Evolutionary conservation across 352 stramenopile species (phyloP), one percentile per base, ranked within the genome.

Genomic region (Plasmopara viticola): DNA sequence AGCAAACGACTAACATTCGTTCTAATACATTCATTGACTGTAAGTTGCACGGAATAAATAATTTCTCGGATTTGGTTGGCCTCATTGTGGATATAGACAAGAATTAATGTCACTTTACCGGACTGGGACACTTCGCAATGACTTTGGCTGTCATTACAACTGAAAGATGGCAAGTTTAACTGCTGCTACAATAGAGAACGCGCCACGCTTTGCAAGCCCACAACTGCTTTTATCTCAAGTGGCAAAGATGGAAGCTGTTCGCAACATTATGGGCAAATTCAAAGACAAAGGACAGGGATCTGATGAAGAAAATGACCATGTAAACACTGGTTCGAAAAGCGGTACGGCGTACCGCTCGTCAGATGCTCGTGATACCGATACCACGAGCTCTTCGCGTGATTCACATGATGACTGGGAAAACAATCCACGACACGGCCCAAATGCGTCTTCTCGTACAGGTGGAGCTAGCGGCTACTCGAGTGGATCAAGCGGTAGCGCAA

Each of bases 341-440:
- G 30, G 47, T 9, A 47, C 55, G 34, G 49, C 44, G 2, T 54
- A 64, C 25, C 55, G 60, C 30, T 64, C 60, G 4, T 58, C 55
- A 6, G 55, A 61, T 45, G 17, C 55, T 20, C 34, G 60, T 43
- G 60, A 41, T 4, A 49, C 56, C 9, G 60, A 55, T 9, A 64
- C 49, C 8, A 58, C 55, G 31, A 60, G 49, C 41, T 68, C 53
- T 43, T 67, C 60, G 20, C 60, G 60, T 48, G 60, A 52, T 25
- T 30, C 33, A 17, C 28, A 18, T 12, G 42, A n/a, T 10, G 41
- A 39, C 9, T 15, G 40, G 18, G 45, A 53, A 20, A 39, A 62
- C 45, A 44, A 49, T 48, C 40, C 49, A 18, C 20, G 54, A 15
- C 44, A 54, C 2, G 46, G 62, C 8, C 30, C 28, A 17, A 39